Base-by-base conservation (phyloP, 2,329 filamentous ascomycete species). In the Thyridium curvatum region DNA sequence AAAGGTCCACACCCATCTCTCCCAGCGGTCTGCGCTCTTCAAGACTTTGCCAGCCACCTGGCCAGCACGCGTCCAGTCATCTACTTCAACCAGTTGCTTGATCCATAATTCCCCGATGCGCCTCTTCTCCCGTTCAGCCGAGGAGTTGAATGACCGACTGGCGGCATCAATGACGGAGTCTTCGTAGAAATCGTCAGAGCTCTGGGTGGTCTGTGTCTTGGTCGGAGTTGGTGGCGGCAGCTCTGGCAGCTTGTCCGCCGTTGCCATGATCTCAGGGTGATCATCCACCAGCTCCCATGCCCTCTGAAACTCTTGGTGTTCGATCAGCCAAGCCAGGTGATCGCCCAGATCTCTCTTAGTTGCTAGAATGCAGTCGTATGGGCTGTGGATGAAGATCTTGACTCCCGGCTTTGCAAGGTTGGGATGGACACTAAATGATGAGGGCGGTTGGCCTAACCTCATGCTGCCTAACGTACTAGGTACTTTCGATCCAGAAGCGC, bases 1-100 rank as follows among this genome's bases (percentile, higher is more conserved):
- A 62, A 98, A 98, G 0, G 79, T 83, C 79, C 86, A 94, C 5
- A 94, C 84, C 89, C 91, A 97, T 52, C 94, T 87, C 63, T 97
- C 90, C 93, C 93, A 98, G 49, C 84, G 72, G 35, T 84, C 72
- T 1, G 88, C 79, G 1, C 83, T 87, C 32, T 80, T 80, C 1
- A 98, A 69, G 1, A 96, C 90, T 53, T 83, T 88, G 12, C 84
- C 86, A 42, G 89, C 91, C 4, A 94, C 72, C 52, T 84, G 72
- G 1, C 88, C 91, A 6, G 93, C 93, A 41, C 75, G 69, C 8
- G 58, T 57, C 93, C 93, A 98, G 44, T 91, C 72, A 8, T 78
- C 73, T 1, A 77, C 71, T 29, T 82, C 77, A 28, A 95, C 77
- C 28, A 97, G 73, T 52, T 95, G 86, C 44, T 90, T 82, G 28